Evolutionary conservation across 2,329 filamentous ascomycete species (phyloP).

Genomic region (Fusarium drepaniforme): DNA sequence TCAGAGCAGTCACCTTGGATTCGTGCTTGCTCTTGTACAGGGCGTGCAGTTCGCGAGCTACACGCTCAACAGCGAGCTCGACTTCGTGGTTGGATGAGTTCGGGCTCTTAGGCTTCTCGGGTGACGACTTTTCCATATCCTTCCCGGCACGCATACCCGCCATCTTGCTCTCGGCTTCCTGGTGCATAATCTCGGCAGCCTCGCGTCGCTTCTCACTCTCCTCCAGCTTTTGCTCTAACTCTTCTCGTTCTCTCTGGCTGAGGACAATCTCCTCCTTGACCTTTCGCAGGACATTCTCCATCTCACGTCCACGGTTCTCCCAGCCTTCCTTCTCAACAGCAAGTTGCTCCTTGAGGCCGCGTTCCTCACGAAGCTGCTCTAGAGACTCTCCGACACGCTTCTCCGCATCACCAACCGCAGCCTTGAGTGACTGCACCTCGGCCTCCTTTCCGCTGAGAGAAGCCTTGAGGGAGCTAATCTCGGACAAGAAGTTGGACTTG

Average conservation of each 20-base stretch:
- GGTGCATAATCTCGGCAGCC: slow-evolving; percentile 80
- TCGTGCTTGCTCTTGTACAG: slow-evolving; percentile 98
- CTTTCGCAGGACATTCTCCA: slow-evolving; percentile 83
- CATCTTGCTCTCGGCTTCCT: slow-evolving; percentile 81
- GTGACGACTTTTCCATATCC: slow-evolving; percentile 53
- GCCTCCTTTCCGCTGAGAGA: slow-evolving; percentile 94
- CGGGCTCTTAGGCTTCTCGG: slow-evolving; percentile 54
- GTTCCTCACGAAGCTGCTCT: slow-evolving; percentile 85
- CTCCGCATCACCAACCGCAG: slow-evolving; percentile 90
- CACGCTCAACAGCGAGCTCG: slow-evolving; percentile 87
- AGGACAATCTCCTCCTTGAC: slow-evolving; percentile 86
- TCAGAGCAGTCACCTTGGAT: slow-evolving; percentile 92
- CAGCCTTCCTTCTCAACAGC: slow-evolving; percentile 83
- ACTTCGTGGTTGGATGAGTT: slow-evolving; percentile 69
- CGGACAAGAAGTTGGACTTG: slow-evolving; percentile 90
- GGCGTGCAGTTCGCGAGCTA: slow-evolving; percentile 91
- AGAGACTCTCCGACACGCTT: slow-evolving; percentile 88
- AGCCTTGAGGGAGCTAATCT: slow-evolving; percentile 94
- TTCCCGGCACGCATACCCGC: slow-evolving; percentile 78
- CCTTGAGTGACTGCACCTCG: slow-evolving; percentile 88
- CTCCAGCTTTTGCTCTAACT: slow-evolving; percentile 79
- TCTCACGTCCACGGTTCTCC: slow-evolving; percentile 87
- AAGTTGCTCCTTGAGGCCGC: slow-evolving; percentile 76
- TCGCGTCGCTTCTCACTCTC: slow-evolving; percentile 81
- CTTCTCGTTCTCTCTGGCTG: slow-evolving; percentile 84